Evolutionary conservation across 164 flowering plant genomes (phyloP).

Genomic region (Vitis vinifera): ASM3070453v1 NC_081814.1:16849001-16849500

Average conservation of each 20-base stretch:
- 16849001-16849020: no score
- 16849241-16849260: neutral
- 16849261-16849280: neutral
- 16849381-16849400: constrained; percentile 69
- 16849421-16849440: constrained; percentile 64
- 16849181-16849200: no score
- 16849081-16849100: no score
- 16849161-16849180: no score
- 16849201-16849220: no score
- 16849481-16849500: neutral
- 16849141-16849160: neutral
- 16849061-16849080: no score
- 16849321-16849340: constrained; percentile 64
- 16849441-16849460: neutral
- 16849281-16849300: constrained; percentile 5
- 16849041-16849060: no score
- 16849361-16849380: constrained; percentile 68
- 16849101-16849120: no score
- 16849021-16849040: no score
- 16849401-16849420: constrained; percentile 68
- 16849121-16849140: neutral
- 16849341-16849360: constrained; percentile 37
- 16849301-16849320: constrained; percentile 62
- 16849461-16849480: neutral
- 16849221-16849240: no score